These are phyloP conservation scores for Trichophyton simii DNA, from an alignment of 2,329 filamentous ascomycete genomes.

Conservation along the genomic window DNA sequence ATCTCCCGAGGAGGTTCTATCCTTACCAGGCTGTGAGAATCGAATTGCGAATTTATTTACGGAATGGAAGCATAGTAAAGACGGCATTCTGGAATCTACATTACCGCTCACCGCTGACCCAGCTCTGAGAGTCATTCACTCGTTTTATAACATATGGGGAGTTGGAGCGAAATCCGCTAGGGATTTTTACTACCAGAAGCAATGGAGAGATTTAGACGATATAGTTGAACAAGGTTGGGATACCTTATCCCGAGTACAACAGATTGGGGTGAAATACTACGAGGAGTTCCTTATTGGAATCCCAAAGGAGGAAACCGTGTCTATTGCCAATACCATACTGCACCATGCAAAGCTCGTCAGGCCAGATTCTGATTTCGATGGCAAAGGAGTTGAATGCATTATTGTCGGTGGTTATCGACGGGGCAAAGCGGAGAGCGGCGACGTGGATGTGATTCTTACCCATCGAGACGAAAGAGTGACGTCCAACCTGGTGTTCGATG, in stretches of 20 bases:
- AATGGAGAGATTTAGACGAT: constrained; percentile 78
- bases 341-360: constrained; percentile 54
- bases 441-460: constrained; percentile 76
- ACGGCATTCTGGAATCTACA: constrained; percentile 51
- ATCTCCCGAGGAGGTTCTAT: constrained; percentile 31
- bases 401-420: constrained; percentile 74
- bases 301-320: constrained; percentile 58
- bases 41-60: constrained; percentile 69
- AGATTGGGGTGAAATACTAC: constrained; percentile 90
- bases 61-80: constrained; percentile 52
- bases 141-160: constrained; percentile 85
- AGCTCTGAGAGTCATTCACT: constrained; percentile 49
- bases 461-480: constrained; percentile 62
- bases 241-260: constrained; percentile 62
- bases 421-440: constrained; percentile 59
- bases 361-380: constrained; percentile 29
- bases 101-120: constrained; percentile 52
- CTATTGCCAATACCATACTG: constrained; percentile 52
- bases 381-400: constrained; percentile 42
- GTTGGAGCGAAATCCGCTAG: constrained; percentile 70
- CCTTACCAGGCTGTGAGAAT: constrained; percentile 64
- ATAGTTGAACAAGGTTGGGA: constrained; percentile 73
- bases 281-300: constrained; percentile 68
- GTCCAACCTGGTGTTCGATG: constrained; percentile 53
- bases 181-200: constrained; percentile 61